These are phyloP conservation scores for Colletotrichum theobromicola DNA, from an alignment of 2,329 filamentous ascomycete species.

Conservation along the genomic window DNA sequence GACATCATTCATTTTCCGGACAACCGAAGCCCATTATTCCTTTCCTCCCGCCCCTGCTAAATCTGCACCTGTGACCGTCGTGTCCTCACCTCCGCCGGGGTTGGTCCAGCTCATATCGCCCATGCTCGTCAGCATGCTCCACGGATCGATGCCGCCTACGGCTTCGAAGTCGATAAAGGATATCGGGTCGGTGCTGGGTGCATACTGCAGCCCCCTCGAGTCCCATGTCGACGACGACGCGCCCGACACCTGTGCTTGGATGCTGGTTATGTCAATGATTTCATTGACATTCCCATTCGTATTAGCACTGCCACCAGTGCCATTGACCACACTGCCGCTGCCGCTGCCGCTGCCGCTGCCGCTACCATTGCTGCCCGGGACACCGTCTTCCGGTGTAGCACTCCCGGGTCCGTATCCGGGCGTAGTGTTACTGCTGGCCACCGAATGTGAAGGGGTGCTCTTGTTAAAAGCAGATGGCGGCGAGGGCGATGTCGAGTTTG, in stretches of 20 bases:
- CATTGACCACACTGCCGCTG: background rate
- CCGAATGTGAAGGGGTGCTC: conserved; percentile 12
- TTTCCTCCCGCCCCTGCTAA: background rate
- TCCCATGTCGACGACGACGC: conserved; percentile 4
- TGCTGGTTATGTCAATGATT: conserved; percentile 13
- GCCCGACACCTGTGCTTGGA: background rate
- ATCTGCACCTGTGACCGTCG: background rate
- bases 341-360: background rate
- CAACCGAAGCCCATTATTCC: background rate
- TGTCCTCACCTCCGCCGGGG: background rate
- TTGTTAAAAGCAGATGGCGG: background rate
- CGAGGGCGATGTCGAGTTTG: background rate
- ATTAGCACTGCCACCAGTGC: background rate
- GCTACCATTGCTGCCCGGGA: background rate
- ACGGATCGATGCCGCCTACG: conserved; percentile 14
- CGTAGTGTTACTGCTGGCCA: background rate
- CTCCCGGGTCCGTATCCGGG: background rate
- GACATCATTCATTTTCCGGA: background rate
- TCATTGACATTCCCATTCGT: background rate
- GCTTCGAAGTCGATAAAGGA: conserved; percentile 4
- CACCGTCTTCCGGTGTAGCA: background rate
- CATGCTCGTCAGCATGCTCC: conserved; percentile 9
- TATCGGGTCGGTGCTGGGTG: conserved; percentile 8
- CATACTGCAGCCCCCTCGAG: conserved; percentile 13
- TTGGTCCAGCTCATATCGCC: conserved; percentile 9